A percentile compares a stretch with the other conserved stretches of the same genome.
Evolutionary conservation across 2,329 filamentous ascomycete species (phyloP).

Genomic region (Xylaria sp.): DNA sequence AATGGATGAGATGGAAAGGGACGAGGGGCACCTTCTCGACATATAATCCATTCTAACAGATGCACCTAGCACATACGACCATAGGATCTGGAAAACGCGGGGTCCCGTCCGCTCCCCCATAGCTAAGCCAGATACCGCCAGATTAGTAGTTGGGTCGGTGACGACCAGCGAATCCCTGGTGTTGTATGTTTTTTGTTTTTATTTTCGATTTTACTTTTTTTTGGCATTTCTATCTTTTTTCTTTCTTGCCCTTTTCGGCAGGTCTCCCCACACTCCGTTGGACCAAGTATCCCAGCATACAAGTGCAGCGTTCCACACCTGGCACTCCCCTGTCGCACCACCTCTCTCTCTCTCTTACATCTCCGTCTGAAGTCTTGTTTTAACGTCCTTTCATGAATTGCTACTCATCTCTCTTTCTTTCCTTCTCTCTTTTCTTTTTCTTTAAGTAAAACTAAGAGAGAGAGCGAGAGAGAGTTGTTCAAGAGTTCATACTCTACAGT

Average conservation of each 20-base stretch:
- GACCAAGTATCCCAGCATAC: background rate
- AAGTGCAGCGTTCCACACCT: background rate
- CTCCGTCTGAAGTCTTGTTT: background rate
- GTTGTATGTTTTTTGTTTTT: constrained; percentile 49
- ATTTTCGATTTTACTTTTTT: constrained; percentile 26
- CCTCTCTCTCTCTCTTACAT: background rate
- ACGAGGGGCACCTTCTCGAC: background rate
- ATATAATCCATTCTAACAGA: constrained; percentile 36
- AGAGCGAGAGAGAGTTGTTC: background rate
- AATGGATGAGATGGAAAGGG: constrained; percentile 2
- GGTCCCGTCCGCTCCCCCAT: constrained; percentile 51
- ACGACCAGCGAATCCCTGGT: constrained; percentile 52
- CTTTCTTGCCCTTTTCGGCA: background rate
- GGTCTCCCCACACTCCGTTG: background rate
- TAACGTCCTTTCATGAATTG: background rate
- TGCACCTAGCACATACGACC: constrained; percentile 46
- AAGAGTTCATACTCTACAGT: background rate
- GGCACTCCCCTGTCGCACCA: background rate
- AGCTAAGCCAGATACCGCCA: constrained; percentile 49
- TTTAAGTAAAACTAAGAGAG: background rate
- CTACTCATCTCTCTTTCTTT: background rate
- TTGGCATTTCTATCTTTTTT: background rate
- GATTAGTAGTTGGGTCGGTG: constrained; percentile 51
- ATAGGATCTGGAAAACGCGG: constrained; percentile 49
- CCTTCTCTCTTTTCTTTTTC: background rate